Base-by-base conservation (phyloP, 257 asterid species). In the Capsicum rhomboideum region DNA sequence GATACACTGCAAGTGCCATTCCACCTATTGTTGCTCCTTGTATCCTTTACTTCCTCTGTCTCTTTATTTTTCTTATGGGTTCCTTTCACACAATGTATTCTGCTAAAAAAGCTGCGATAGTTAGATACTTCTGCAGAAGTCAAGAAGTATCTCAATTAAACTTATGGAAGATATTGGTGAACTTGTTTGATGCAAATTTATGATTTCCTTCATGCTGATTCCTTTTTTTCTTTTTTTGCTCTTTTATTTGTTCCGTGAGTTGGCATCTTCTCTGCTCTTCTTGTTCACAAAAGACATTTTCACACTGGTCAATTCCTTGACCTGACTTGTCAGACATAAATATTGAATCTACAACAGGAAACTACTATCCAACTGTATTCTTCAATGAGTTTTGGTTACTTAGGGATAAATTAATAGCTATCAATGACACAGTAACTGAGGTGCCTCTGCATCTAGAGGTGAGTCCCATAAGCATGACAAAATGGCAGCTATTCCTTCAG, bases 321-420 rank as follows among this genome's bases (percentile, higher is more conserved):
- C 98, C 83, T 53, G 71, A 82, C 71, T 80, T 86, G 6, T 80
- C 84, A 96, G 99, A 86, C 90, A 13, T 96, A 91, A 91, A 91
- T 88, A 79, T 90, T 31, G 98, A 92, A 86, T 92, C 94, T 34
- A 90, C 85, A 61, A 89, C 97, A 6, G 99, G 98, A 89, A 90
- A 92, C 88, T 96, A 94, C 93, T 93, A 89, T 82, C 99, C 99
- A 12, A 93, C 97, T 66, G 87, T 93, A 78, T 92, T 84, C 93
- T 91, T 94, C 96, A 96, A 96, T 67, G 98, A 96, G 89, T 96
- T 96, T 89, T 96, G 99, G 99, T 86, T 96, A 86, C 99, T 96
- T 71, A 91, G 92, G 83, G 97, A 96, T 82, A 96, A 94, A 90
- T 89, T 96, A 69, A 88, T 92, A 84, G 84, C 84, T 64, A 63